A percentile compares a stretch with the other conserved stretches of the same genome.
phyloP scores from a whole-genome alignment of 1,284 basidiomycete species.

The Amylostereum areolatum region DNA sequence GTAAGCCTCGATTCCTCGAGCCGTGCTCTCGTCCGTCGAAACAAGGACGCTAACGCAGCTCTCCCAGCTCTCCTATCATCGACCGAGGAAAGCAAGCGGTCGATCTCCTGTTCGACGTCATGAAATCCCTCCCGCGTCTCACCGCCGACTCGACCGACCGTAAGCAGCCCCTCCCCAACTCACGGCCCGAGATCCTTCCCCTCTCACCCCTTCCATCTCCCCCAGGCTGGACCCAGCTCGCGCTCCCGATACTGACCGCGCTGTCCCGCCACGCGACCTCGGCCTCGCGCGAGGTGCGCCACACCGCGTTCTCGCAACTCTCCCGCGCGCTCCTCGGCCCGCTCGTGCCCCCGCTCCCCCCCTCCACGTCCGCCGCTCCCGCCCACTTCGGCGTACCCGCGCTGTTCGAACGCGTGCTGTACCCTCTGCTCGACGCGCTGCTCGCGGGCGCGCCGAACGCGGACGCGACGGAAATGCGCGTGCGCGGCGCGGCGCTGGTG shows the following conservation, averaged over 20 bases:
- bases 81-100: slow-evolving; percentile 81
- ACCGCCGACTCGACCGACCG: slow-evolving; percentile 49
- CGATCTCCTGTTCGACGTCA: slow-evolving; percentile 72
- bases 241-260: slow-evolving; percentile 74
- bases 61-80: slow-evolving; percentile 66
- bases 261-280: slow-evolving; percentile 86
- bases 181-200: not conserved
- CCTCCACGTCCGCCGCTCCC: slow-evolving; percentile 2
- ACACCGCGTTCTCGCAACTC: slow-evolving; percentile 77
- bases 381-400: slow-evolving; percentile 54
- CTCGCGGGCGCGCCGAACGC: slow-evolving; percentile 91
- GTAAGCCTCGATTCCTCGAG: slow-evolving; percentile 26
- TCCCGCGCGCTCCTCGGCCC: slow-evolving; percentile 86
- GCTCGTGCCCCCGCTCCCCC: slow-evolving; percentile 56
- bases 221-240: slow-evolving; percentile 78
- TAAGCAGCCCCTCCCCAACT: slow-evolving; percentile 21
- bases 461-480: slow-evolving; percentile 82
- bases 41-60: not conserved
- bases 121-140: slow-evolving; percentile 55
- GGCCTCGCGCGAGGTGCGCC: slow-evolving; percentile 79
- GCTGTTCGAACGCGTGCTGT: slow-evolving; percentile 86
- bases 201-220: slow-evolving; percentile 7
- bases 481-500: slow-evolving; percentile 82
- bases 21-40: not conserved
- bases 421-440: slow-evolving; percentile 90